Percentiles rank a stretch among this genome's conserved stretches.
phyloP scores from a whole-genome alignment of 495 filamentous ascomycete genomes.

The Saxophila tyrrhenica region DNA sequence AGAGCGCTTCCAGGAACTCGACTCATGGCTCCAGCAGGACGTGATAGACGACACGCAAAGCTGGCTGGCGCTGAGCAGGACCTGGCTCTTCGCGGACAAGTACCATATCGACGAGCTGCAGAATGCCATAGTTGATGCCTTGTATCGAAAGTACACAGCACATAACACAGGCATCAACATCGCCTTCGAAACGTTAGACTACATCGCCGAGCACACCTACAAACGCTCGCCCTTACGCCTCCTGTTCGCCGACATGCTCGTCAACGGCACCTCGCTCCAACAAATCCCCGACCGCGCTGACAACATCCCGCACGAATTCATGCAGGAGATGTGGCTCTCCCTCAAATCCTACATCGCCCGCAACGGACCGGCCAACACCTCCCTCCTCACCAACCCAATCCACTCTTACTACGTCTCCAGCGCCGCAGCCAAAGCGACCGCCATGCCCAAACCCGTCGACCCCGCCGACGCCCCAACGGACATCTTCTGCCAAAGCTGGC shows the following conservation, averaged over 20 bases:
- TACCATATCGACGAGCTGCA: slow-evolving; percentile 1
- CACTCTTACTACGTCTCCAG: background rate
- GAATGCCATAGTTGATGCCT: background rate
- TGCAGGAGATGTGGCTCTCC: background rate
- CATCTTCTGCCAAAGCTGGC: background rate
- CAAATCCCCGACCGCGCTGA: background rate
- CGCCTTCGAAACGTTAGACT: background rate
- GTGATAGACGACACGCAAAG: background rate
- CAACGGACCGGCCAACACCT: background rate
- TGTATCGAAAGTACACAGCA: background rate
- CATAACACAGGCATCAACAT: background rate
- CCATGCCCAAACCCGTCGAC: background rate
- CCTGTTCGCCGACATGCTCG: background rate
- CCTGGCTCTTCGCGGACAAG: background rate
- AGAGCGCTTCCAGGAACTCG: background rate
- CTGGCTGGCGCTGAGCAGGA: background rate
- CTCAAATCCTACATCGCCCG: background rate
- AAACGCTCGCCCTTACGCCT: background rate
- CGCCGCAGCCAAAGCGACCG: background rate
- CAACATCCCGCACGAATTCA: background rate
- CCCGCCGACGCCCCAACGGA: background rate
- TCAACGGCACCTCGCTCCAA: background rate
- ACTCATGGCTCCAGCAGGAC: background rate
- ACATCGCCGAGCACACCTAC: background rate
- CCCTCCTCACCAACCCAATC: background rate